Conservation (phyloP, 2,329 filamentous ascomycete species). For the Didymella exigua region DNA sequence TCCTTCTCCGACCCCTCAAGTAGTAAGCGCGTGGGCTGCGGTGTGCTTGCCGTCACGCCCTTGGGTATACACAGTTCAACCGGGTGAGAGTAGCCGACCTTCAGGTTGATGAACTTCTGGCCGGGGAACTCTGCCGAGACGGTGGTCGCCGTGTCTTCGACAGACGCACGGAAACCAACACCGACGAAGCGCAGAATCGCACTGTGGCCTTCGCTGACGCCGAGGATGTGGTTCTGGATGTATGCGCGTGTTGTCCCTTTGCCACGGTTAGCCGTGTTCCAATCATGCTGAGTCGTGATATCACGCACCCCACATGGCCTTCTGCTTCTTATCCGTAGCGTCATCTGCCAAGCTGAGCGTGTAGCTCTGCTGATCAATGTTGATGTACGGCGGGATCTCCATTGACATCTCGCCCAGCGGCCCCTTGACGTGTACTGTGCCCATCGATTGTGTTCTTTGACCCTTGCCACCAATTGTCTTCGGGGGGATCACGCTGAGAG, state of each 20-base stretch:
- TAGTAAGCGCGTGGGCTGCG: conserved; percentile 88
- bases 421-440: conserved; percentile 76
- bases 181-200: conserved; percentile 91
- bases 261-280: conserved; percentile 4
- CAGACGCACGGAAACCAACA: conserved; percentile 89
- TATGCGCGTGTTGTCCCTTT: conserved; percentile 88
- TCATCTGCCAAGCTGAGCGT: conserved; percentile 71
- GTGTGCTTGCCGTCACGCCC: conserved; percentile 84
- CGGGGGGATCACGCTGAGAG: conserved; percentile 70
- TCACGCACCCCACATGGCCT: conserved; percentile 88
- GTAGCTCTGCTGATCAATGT: conserved; percentile 69
- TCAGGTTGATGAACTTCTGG: conserved; percentile 88
- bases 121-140: conserved; percentile 71
- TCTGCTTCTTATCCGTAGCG: conserved; percentile 71
- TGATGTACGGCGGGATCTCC: conserved; percentile 78
- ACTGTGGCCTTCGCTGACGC: conserved; percentile 95
- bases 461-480: conserved; percentile 61
- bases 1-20: conserved; percentile 88
- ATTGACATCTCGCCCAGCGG: conserved; percentile 81
- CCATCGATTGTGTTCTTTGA: conserved; percentile 66
- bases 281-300: conserved; percentile 9
- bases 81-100: conserved; percentile 95
- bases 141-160: conserved; percentile 77
- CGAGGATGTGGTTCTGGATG: conserved; percentile 86
- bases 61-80: conserved; percentile 85